Base-by-base conservation (phyloP, 257 asterid species). In the Cynanchum wilfordii region DNA sequence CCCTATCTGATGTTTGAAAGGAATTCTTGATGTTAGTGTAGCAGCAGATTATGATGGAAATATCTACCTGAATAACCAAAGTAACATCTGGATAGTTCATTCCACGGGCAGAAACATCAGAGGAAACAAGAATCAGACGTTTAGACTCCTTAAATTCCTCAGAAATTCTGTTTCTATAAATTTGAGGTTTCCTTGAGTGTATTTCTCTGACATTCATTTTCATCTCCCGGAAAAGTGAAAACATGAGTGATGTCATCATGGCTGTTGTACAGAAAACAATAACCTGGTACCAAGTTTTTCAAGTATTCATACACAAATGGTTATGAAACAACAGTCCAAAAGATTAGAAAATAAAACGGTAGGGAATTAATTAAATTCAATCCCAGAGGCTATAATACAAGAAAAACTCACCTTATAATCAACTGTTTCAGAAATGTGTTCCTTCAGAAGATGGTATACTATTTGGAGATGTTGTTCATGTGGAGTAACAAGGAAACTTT, bases 31-130 rank as follows among this genome's bases (percentile, higher is more conserved):
- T 17, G n/a, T 36, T 8, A 64, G 51, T 3, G 33, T n/a, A 29
- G 8, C 12, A 20, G 59, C 15, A 60, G 25, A 72, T 5, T 19
- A 11, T 29, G 50, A 66, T 13, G 5, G 51, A 10, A 19, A 65
- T 47, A 7, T 68, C 49, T 79, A 90, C 97, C 96, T 94, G 97
- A 81, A 94, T 79, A 66, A 94, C 97, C 78, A 91, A 83, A 1
- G 96, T 86, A 73, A 94, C 95, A 81, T 91, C 93, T 69, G 97
- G 97, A 85, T 94, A 94, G 87, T 91, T 84, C 85, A 94, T 74
- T 62, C 99, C 99, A 44, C 97, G 91, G 69, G 97, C 79, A 42
- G 96, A 89, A 71, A 89, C 90, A 77, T 91, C 97, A 40, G 99
- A 91, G 58, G 91, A 81, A 57, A 91, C 78, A 74, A 94, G 87